phyloP scores from a whole-genome alignment of 768 basidiomycete genomes.

The Asterophora parasitica region DNA sequence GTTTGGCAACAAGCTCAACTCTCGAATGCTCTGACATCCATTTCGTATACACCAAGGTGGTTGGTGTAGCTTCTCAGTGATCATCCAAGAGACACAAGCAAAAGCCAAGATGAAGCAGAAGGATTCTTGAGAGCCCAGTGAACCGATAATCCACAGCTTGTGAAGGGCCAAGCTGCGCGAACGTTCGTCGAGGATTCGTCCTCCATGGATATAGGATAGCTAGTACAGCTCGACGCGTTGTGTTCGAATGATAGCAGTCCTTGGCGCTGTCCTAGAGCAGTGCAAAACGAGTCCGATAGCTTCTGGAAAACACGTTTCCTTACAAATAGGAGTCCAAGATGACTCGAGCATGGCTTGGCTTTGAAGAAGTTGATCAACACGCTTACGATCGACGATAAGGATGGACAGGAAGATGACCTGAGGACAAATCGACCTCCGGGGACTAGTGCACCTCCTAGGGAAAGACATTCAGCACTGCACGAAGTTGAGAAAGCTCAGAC shows the following conservation, averaged over 20 bases:
- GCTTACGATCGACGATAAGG: constrained; percentile 1
- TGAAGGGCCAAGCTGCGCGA: background rate
- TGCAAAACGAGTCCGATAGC: background rate
- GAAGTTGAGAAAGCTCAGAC: too few species aligned
- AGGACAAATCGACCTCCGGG: too few species aligned
- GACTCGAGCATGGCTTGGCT: background rate
- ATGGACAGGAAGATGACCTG: too few species aligned
- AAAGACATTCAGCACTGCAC: too few species aligned
- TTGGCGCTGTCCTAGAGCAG: background rate
- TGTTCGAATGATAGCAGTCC: background rate
- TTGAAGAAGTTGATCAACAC: constrained; percentile 3
- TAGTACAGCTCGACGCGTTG: background rate
- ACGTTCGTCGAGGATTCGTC: background rate
- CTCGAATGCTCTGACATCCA: too few species aligned
- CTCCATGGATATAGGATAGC: background rate
- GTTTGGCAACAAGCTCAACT: too few species aligned
- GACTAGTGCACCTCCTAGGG: too few species aligned
- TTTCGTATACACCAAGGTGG: too few species aligned
- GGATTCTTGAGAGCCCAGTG: background rate
- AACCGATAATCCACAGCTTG: too few species aligned
- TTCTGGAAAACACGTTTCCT: background rate
- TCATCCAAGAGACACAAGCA: too few species aligned
- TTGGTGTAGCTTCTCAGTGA: too few species aligned
- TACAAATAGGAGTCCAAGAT: background rate
- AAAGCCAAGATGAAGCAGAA: background rate